A percentile compares a stretch with the other conserved stretches of the same genome.
phyloP scores from a whole-genome alignment of 192 early-diverging fungal genomes.

The Podila clonocystis region DNA sequence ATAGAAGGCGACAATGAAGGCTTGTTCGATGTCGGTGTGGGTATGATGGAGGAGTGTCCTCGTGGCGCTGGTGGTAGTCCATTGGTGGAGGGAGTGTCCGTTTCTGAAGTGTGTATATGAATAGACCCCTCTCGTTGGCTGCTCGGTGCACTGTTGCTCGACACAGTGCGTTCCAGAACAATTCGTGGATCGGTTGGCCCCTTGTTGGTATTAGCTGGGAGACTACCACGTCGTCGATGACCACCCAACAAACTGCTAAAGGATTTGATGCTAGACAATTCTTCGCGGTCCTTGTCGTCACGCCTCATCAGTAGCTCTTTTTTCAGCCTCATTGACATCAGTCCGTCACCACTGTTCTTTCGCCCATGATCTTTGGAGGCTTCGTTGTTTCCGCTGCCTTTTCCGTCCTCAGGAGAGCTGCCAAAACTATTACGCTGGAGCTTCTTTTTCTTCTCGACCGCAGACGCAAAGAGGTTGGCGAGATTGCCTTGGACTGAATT shows the following conservation, averaged over 20 bases:
- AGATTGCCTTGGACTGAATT: slow-evolving; percentile 32
- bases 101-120: background rate
- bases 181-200: background rate
- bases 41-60: background rate
- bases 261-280: background rate
- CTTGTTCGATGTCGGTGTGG: background rate
- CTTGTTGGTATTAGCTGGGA: slow-evolving; percentile 4
- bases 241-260: slow-evolving; percentile 4
- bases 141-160: slow-evolving; percentile 6
- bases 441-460: slow-evolving; percentile 25
- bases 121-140: background rate
- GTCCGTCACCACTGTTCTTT: slow-evolving; percentile 32
- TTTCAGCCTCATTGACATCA: slow-evolving; percentile 25
- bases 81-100: background rate
- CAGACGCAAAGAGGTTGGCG: slow-evolving; percentile 20
- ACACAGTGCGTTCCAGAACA: background rate
- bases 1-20: background rate
- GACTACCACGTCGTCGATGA: slow-evolving; percentile 14
- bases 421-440: background rate
- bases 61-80: background rate
- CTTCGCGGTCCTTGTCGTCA: slow-evolving; percentile 11
- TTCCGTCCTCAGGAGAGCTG: background rate
- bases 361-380: slow-evolving; percentile 16
- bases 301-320: slow-evolving; percentile 35
- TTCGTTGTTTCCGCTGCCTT: background rate